Conservation (phyloP, 2,329 filamentous ascomycete species). For the Daldinia sp. region DNA sequence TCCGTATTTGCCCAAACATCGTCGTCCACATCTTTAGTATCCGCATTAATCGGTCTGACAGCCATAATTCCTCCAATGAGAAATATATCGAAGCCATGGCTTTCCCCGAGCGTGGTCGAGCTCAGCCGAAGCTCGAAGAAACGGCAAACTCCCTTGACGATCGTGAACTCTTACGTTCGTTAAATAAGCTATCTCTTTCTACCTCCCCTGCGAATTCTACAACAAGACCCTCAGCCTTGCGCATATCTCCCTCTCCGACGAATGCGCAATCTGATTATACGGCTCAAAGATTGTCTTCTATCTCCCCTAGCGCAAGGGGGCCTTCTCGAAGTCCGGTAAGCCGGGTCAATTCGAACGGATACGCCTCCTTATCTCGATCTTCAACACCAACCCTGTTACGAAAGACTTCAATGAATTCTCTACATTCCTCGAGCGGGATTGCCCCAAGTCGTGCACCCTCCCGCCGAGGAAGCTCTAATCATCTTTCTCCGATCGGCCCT, state of each 20-base stretch:
- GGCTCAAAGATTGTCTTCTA: slow-evolving; percentile 32
- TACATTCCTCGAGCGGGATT: slow-evolving; percentile 58
- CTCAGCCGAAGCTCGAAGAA: slow-evolving; percentile 28
- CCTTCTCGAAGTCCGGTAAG: slow-evolving; percentile 55
- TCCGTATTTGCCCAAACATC: neutral
- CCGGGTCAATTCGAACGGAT: slow-evolving; percentile 44
- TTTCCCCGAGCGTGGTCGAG: slow-evolving; percentile 37
- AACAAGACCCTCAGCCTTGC: slow-evolving; percentile 43
- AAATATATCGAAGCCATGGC: slow-evolving; percentile 36
- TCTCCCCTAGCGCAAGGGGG: slow-evolving; percentile 48
- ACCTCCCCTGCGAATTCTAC: slow-evolving; percentile 40
- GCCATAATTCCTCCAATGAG: slow-evolving; percentile 32
- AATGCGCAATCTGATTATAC: slow-evolving; percentile 23
- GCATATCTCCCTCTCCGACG: slow-evolving; percentile 50
- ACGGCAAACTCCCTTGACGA: slow-evolving; percentile 29
- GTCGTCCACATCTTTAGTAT: slow-evolving; percentile 2
- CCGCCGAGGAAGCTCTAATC: slow-evolving; percentile 58
- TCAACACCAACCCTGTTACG: slow-evolving; percentile 61
- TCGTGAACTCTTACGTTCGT: slow-evolving; percentile 41
- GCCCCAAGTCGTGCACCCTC: slow-evolving; percentile 51
- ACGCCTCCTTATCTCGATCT: slow-evolving; percentile 53
- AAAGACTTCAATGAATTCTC: slow-evolving; percentile 66
- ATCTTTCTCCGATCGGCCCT: slow-evolving; percentile 51
- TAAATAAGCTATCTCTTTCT: slow-evolving; percentile 50
- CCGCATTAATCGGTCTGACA: neutral